These are phyloP conservation scores for Trichoderma sp. DNA, from an alignment of 2,329 filamentous ascomycete genomes.

Conservation along the genomic window DNA sequence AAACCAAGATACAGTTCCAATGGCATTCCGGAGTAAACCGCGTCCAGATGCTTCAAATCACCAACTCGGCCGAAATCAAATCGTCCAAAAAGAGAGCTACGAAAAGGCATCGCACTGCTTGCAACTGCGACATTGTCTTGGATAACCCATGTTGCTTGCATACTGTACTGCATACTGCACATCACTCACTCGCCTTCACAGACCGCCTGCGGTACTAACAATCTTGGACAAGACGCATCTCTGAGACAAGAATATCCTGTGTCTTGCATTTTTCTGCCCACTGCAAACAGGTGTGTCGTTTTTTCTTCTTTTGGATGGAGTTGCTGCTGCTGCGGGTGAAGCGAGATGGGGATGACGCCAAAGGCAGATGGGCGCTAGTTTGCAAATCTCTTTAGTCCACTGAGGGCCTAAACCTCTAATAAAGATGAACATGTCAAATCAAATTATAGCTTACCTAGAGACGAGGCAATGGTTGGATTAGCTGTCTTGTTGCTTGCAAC, in stretches of 20 bases:
- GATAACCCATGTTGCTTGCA: neutral
- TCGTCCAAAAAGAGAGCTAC: neutral
- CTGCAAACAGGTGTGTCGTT: neutral
- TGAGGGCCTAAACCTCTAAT: neutral
- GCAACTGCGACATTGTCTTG: neutral
- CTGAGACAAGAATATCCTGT: neutral
- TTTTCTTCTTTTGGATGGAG: neutral
- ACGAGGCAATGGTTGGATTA: neutral
- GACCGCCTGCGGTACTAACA: neutral
- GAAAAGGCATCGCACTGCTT: neutral
- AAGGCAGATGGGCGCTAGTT: neutral
- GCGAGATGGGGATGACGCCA: neutral
- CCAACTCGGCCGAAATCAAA: neutral
- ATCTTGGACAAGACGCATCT: neutral
- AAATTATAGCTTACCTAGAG: neutral
- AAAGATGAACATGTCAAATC: neutral
- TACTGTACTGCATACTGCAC: neutral
- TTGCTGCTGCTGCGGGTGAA: neutral
- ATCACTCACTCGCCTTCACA: neutral
- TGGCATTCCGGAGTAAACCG: neutral
- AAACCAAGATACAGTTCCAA: neutral
- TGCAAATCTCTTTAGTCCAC: neutral
- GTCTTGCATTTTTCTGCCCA: neutral
- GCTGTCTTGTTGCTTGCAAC: neutral
- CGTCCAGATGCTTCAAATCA: neutral